Percentiles rank a stretch among this genome's conserved stretches.
phyloP scores from a whole-genome alignment of 768 basidiomycete genomes.

The Pulveroboletus frians region DNA sequence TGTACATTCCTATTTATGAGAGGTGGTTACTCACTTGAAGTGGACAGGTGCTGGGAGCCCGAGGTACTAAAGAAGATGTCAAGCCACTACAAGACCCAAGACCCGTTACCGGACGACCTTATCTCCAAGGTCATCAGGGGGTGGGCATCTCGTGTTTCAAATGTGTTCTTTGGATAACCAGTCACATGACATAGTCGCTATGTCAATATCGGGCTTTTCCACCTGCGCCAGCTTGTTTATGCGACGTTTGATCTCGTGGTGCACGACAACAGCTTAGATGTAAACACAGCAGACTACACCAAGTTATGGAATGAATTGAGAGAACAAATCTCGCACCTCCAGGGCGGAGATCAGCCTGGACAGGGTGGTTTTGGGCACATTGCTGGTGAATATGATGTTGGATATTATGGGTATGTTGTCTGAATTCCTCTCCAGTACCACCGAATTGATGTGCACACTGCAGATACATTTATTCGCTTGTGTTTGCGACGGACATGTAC shows the following conservation, averaged over 20 bases:
- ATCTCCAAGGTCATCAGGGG: constrained; percentile 77
- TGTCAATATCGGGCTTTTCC: constrained; percentile 74
- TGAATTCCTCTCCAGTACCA: neutral
- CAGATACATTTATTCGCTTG: constrained; percentile 69
- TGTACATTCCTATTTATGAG: constrained; percentile 1
- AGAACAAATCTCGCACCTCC: constrained; percentile 61
- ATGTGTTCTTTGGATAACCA: neutral
- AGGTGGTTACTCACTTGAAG: neutral
- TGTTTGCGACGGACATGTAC: constrained; percentile 55
- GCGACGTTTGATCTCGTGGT: constrained; percentile 27
- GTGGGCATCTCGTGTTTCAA: constrained; percentile 26
- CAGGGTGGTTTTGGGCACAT: constrained; percentile 73
- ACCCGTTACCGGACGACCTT: constrained; percentile 58
- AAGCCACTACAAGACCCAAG: constrained; percentile 66
- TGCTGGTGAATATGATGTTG: constrained; percentile 61
- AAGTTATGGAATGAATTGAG: constrained; percentile 68
- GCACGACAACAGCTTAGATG: constrained; percentile 37
- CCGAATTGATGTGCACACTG: neutral
- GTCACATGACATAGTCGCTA: constrained; percentile 46
- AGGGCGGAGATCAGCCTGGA: constrained; percentile 58
- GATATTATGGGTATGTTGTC: constrained; percentile 53
- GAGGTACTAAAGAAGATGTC: constrained; percentile 71
- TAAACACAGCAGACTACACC: constrained; percentile 59
- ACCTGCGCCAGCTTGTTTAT: constrained; percentile 64
- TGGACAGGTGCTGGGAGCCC: constrained; percentile 69